Evolutionary conservation across 1,139 yeast species (phyloP).

Genomic region (Candida pseudoviswanathii): DNA sequence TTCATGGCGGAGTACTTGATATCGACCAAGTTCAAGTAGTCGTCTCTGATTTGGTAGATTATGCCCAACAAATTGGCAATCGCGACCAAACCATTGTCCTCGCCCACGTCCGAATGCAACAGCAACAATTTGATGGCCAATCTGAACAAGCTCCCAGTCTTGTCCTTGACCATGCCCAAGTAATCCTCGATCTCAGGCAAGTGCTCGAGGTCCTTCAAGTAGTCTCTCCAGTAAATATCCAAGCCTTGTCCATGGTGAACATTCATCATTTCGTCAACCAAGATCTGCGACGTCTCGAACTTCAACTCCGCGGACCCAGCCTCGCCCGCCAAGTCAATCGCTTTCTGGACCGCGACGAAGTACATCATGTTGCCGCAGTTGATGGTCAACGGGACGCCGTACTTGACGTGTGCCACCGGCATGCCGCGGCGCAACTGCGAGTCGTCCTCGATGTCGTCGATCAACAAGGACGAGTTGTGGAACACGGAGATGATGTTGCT

Average conservation of each 20-base stretch:
- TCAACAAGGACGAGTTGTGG: conserved; percentile 36
- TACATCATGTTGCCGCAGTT: conserved; percentile 84
- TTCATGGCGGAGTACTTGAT: conserved; percentile 58
- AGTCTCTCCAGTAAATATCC: conserved; percentile 86
- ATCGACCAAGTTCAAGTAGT: conserved; percentile 65
- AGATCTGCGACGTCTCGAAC: conserved; percentile 26
- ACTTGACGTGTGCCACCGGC: conserved; percentile 76
- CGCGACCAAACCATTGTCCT: conserved; percentile 41
- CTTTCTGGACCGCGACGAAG: conserved; percentile 63
- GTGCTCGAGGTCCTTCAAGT: conserved; percentile 19
- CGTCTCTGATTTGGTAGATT: conserved; percentile 83
- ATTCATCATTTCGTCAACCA: conserved; percentile 72
- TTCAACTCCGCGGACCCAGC: conserved; percentile 8
- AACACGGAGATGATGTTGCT: conserved; percentile 30
- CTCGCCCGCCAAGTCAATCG: conserved; percentile 25
- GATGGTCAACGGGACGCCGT: conserved; percentile 76
- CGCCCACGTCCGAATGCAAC: conserved; percentile 19
- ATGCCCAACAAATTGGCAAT: conserved; percentile 81
- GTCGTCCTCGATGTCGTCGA: conserved; percentile 87
- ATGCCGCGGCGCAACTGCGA: conserved; percentile 71
- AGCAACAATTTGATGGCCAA: conserved; percentile 69
- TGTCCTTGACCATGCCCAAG: conserved; percentile 77
- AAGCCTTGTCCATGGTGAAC: conserved; percentile 88
- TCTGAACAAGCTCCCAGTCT: conserved; percentile 87
- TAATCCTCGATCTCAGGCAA: conserved; percentile 75